A percentile compares a stretch with the other conserved stretches of the same genome.
These are phyloP conservation scores for Apiotrichum domesticum DNA, from an alignment of 1,284 basidiomycete species.

Conservation along the genomic window DNA sequence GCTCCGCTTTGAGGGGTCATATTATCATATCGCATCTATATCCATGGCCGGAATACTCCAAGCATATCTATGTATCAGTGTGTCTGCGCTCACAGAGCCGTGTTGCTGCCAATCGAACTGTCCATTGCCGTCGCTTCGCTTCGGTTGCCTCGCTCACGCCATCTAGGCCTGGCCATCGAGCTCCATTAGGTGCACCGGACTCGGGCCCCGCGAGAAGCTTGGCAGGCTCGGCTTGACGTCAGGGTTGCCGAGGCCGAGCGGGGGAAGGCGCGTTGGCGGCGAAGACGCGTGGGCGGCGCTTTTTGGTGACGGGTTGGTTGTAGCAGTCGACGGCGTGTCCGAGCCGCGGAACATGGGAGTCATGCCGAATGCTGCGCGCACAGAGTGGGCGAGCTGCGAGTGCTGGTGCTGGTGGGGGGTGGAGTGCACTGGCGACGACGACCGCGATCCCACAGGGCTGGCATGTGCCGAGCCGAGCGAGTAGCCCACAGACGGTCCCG, in stretches of 20 bases:
- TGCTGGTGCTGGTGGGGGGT: conserved; percentile 9
- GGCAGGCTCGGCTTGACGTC: conserved; percentile 17
- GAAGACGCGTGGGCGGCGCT: conserved; percentile 21
- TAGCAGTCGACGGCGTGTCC: conserved; percentile 12
- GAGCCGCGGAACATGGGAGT: conserved; percentile 61
- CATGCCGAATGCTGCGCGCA: conserved; percentile 80
- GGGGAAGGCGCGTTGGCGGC: conserved; percentile 32
- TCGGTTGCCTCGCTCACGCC: not conserved
- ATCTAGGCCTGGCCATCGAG: conserved; percentile 19
- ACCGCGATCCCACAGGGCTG: conserved; percentile 39
- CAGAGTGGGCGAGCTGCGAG: conserved; percentile 50
- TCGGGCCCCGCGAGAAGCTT: conserved; percentile 14
- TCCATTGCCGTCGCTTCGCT: not conserved
- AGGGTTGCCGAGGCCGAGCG: conserved; percentile 22
- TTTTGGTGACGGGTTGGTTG: conserved; percentile 23
- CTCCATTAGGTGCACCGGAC: conserved; percentile 22
- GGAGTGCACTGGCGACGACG: conserved; percentile 35
- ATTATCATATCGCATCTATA: conserved; percentile 6
- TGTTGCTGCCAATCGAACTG: not conserved
- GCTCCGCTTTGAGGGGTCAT: not conserved
- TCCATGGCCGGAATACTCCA: conserved; percentile 6
- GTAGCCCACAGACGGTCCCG: conserved; percentile 29
- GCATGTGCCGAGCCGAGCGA: conserved; percentile 40
- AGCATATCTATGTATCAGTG: conserved; percentile 9
- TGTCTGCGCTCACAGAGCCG: not conserved